These are phyloP conservation scores for Mycena belliarum DNA, from an alignment of 768 basidiomycete genomes.

Conservation along the genomic window DNA sequence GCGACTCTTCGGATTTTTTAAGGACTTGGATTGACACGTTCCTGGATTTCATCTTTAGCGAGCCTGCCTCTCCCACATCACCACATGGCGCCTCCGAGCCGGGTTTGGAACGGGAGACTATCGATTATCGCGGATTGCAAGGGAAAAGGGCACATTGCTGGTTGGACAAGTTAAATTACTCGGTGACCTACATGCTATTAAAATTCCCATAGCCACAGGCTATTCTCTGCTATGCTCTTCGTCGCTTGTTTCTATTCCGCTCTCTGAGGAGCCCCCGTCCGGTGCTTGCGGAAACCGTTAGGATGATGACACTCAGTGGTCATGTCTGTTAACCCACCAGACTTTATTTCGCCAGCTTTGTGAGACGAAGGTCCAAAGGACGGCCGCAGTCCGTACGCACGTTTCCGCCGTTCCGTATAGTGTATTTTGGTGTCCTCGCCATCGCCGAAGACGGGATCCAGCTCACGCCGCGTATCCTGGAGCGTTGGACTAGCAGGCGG, in stretches of 20 bases:
- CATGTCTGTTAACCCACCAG: neutral
- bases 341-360: neutral
- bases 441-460: constrained; percentile 7
- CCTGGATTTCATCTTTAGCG: constrained; percentile 10
- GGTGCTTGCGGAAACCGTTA: neutral
- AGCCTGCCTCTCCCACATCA: too few relatives aligned
- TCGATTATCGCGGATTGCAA: constrained; percentile 14
- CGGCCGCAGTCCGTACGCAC: neutral
- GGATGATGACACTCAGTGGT: neutral
- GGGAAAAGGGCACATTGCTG: neutral
- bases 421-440: constrained; percentile 2
- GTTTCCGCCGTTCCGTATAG: neutral
- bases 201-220: neutral
- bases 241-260: constrained; percentile 15
- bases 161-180: constrained; percentile 10
- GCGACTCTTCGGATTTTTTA: neutral
- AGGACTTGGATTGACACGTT: constrained; percentile 4
- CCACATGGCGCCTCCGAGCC: constrained; percentile 5
- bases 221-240: constrained; percentile 10
- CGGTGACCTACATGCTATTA: neutral
- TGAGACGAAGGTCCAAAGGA: neutral
- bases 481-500: constrained; percentile 18
- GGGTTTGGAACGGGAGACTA: neutral
- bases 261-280: constrained; percentile 15
- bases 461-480: neutral